Evolutionary conservation across 2,329 filamentous ascomycete genomes (phyloP), one percentile per base, ranked within the genome.

Genomic region (Juglanconis oblonga): DNA sequence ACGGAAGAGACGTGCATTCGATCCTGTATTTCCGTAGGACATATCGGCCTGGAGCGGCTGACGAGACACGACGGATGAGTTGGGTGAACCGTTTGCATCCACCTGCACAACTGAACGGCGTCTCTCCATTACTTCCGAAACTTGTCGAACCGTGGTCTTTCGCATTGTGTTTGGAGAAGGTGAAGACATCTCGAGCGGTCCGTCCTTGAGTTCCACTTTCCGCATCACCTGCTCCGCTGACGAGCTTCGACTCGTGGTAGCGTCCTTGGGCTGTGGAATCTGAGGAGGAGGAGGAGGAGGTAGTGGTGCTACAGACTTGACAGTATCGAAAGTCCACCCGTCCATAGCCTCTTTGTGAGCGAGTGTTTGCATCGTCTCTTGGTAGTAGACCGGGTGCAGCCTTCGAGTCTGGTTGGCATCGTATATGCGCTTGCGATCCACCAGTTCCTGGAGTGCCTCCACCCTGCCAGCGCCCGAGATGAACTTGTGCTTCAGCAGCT

Each of bases 11-110:
- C 93, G 88, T 66, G 96, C 91, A 14, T 93, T 97, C 1, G 94
- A 97, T 1, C 91, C 91, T 7, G 88, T 90, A 73, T 98, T 98
- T 55, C 94, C 95, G 75, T 96, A 98, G 5, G 89, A 96, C 80
- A 96, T 88, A 69, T 98, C 92, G 1, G 95, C 84, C 58, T 92
- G 92, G 2, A 97, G 81, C 0, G 94, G 93, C 65, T 91, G 88
- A 74, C 91, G 92, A 7, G 85, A 74, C 2, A 80, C 80, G 59
- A 76, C 58, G 14, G 77, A 71, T 38, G 73, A 65, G 64, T 76
- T 70, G 60, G 79, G 72, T 38, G 82, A 82, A 17, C 77, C 77
- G 58, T 70, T 76, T 45, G 73, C 61, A 62, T 69, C 38, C 66
- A 70, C 44, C 67, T 73, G 63, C 38, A 69, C 64, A 54, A 66